Percentiles rank a stretch among this genome's conserved stretches.
Conservation (phyloP, 2,329 filamentous ascomycete species). For the Colletotrichum graminicola region DNA sequence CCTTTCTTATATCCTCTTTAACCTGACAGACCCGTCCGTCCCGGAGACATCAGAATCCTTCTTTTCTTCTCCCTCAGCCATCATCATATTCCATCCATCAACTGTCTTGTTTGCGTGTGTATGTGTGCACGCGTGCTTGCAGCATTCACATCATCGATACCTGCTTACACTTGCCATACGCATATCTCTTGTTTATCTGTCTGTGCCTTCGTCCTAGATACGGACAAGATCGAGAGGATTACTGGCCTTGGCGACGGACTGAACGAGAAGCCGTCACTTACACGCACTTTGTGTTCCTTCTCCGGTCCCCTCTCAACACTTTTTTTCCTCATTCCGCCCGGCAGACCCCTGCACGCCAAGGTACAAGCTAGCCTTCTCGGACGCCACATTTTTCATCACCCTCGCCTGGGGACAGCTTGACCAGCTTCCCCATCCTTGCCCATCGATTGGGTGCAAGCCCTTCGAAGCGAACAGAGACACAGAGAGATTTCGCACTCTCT, state of each 20-base stretch:
- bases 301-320: conserved; percentile 37
- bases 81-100: not conserved
- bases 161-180: not conserved
- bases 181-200: not conserved
- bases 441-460: conserved; percentile 34
- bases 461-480: conserved; percentile 23
- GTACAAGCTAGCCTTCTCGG: conserved; percentile 31
- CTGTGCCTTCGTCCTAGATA: not conserved
- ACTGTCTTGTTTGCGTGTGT: conserved; percentile 4
- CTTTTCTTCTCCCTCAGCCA: conserved; percentile 2
- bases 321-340: conserved; percentile 30
- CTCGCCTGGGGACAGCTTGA: conserved; percentile 31
- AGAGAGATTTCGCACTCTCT: conserved; percentile 18
- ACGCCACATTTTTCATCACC: conserved; percentile 41
- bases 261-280: conserved; percentile 27
- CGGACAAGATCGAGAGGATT: not conserved
- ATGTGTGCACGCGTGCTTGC: not conserved
- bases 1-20: conserved; percentile 35
- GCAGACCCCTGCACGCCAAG: conserved; percentile 39
- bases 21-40: conserved; percentile 25
- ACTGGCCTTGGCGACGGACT: not conserved
- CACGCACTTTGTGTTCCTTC: conserved; percentile 34
- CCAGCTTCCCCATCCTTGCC: conserved; percentile 39
- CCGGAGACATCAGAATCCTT: conserved; percentile 16
- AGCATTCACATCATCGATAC: not conserved